Conservation (phyloP, 768 basidiomycete genomes). For the Russula vinacea region DNA sequence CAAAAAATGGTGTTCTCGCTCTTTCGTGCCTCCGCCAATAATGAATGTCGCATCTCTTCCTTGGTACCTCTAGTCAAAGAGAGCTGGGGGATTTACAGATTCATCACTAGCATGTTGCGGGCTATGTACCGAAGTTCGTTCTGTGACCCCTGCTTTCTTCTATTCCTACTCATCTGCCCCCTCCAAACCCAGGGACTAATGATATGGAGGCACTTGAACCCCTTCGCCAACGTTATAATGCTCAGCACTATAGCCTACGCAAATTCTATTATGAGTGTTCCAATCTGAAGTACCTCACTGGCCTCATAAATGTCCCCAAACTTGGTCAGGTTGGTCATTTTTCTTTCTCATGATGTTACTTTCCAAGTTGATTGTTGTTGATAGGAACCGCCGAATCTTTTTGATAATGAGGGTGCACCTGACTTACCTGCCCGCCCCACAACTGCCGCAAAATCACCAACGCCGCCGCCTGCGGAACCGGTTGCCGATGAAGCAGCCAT, state of each 20-base stretch:
- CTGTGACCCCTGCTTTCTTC: not conserved
- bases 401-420: slow-evolving; percentile 78
- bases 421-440: slow-evolving; percentile 83
- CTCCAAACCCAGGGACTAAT: slow-evolving; percentile 66
- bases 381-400: slow-evolving; percentile 93
- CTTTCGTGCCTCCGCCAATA: slow-evolving; percentile 87
- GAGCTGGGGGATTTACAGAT: slow-evolving; percentile 98
- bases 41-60: slow-evolving; percentile 95
- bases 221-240: slow-evolving; percentile 77
- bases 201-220: slow-evolving; percentile 88
- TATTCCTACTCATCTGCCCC: slow-evolving; percentile 5
- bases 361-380: slow-evolving; percentile 6
- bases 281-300: slow-evolving; percentile 95
- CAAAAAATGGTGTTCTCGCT: slow-evolving; percentile 97
- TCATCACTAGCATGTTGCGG: slow-evolving; percentile 97
- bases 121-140: slow-evolving; percentile 90
- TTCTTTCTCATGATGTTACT: slow-evolving; percentile 1
- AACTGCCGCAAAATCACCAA: slow-evolving; percentile 48
- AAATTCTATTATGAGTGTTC: slow-evolving; percentile 99
- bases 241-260: slow-evolving; percentile 89
- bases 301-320: slow-evolving; percentile 97
- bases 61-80: slow-evolving; percentile 97
- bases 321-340: slow-evolving; percentile 68
- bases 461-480: slow-evolving; percentile 72
- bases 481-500: slow-evolving; percentile 67